A percentile compares a stretch with the other conserved stretches of the same genome.
These are phyloP conservation scores for Echria macrotheca DNA, from an alignment of 495 filamentous ascomycete genomes.

Conservation along the genomic window DNA sequence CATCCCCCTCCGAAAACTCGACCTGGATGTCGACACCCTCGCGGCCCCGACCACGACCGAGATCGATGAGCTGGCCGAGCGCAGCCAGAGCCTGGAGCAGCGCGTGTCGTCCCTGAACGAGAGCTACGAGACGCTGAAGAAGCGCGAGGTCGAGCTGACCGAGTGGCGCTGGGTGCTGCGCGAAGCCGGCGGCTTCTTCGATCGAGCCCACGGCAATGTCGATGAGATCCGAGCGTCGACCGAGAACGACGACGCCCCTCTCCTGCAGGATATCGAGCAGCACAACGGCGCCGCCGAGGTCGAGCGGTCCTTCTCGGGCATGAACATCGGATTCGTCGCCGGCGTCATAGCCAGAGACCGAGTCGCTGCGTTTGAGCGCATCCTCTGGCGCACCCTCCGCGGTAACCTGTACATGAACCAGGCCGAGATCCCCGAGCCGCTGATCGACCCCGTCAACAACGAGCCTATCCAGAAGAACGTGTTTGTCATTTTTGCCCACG, in stretches of 20 bases:
- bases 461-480: conserved; percentile 94
- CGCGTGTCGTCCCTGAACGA: conserved; percentile 87
- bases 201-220: conserved; percentile 88
- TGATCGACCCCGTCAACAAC: conserved; percentile 86
- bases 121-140: conserved; percentile 97
- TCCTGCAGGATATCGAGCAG: conserved; percentile 84
- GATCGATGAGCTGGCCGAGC: conserved; percentile 91
- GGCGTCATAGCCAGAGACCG: conserved; percentile 92
- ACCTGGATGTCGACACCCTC: conserved; percentile 78
- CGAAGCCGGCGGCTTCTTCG: conserved; percentile 95
- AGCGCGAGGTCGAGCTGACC: conserved; percentile 89
- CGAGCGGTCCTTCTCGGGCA: conserved; percentile 83
- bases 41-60: conserved; percentile 84
- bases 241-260: conserved; percentile 78
- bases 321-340: conserved; percentile 99
- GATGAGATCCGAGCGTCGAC: conserved; percentile 92
- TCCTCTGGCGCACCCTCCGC: conserved; percentile 92
- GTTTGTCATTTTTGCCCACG: conserved; percentile 98
- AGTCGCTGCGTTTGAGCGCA: conserved; percentile 92
- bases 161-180: conserved; percentile 97
- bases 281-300: conserved; percentile 67
- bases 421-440: conserved; percentile 92
- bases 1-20: conserved; percentile 75
- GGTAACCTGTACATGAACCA: conserved; percentile 99
- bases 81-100: conserved; percentile 85